Evolutionary conservation across 495 filamentous ascomycete species (phyloP), one percentile per base, ranked within the genome.

Genomic region (Daldinia childiae): DNA sequence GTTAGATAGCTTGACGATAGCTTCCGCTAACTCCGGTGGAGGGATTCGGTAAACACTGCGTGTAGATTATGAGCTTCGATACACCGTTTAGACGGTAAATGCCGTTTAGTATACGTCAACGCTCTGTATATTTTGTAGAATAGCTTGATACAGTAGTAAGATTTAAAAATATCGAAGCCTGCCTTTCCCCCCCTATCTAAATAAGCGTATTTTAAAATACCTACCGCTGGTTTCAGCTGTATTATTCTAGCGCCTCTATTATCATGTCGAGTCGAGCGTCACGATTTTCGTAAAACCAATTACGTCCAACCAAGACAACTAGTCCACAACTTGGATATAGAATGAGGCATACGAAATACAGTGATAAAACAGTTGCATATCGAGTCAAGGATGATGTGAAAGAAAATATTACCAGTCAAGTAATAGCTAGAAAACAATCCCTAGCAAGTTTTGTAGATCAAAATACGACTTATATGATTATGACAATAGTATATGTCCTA

Each of bases 361-460:
- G 21, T 24, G 43, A 48, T 48, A 19, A 19, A 7, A 48, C 24
- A 48, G 0, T 29, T 24, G 12, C 34, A 7, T 24, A 24, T 36
- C 34, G 3, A 48, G 24, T 12, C 11, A 21, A 48, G 43, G 17
- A 48, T 24, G 3, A 14, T 19, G 30, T 57, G n/a, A 36, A 36
- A 36, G 27, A 12, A 12, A 43, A 61, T 17, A 27, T 59, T 41
- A 36, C 19, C 29, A 61, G 26, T n/a, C 41, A 43, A 52, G n/a
- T 43, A 69, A 36, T 34, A 26, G 32, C 26, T 27, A 54, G 34
- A 59, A 57, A 50, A n/a, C 38, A 41, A 29, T 21, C 26, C 45
- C 62, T 59, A 50, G 57, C 32, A 38, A 39, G 56, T 48, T 6
- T 5, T 65, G 56, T 55, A 66, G 68, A 71, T 71, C 57, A n/a